phyloP scores from a whole-genome alignment of 345 rosid species.

The Passiflora organensis region DNA sequence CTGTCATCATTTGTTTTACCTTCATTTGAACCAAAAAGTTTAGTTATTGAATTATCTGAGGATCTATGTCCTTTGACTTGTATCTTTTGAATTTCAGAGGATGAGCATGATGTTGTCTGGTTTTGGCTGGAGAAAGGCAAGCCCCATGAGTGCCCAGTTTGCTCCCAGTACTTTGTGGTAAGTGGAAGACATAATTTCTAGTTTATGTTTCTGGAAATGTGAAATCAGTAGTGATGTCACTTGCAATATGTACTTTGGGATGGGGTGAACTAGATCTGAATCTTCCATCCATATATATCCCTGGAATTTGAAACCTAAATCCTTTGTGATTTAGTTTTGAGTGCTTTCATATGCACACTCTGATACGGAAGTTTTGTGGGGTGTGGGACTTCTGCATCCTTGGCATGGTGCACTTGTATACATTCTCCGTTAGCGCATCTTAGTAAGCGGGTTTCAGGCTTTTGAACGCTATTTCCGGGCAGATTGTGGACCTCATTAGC shows the following conservation, averaged over 20 bases:
- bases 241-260: not conserved
- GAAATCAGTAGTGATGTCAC: not conserved
- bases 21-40: not conserved
- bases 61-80: not conserved
- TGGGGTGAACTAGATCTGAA: not conserved
- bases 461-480: too few species aligned
- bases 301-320: too few species aligned
- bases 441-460: too few species aligned
- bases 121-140: constrained; percentile 94
- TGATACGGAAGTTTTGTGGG: too few species aligned
- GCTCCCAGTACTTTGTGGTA: constrained; percentile 83
- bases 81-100: constrained; percentile 43
- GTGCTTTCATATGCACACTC: too few species aligned
- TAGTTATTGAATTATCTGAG: not conserved
- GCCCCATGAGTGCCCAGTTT: constrained; percentile 77
- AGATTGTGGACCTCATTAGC: too few species aligned
- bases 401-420: too few species aligned
- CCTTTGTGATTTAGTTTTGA: too few species aligned
- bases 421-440: not conserved
- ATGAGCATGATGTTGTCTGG: constrained; percentile 95
- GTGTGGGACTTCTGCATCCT: too few species aligned
- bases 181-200: constrained; percentile 10
- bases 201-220: not conserved
- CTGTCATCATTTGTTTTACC: not conserved
- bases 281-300: too few species aligned